These are phyloP conservation scores for Dioscorea cayenensis DNA, from an alignment of 116 monocot genomes.

Conservation along the genomic window DNA sequence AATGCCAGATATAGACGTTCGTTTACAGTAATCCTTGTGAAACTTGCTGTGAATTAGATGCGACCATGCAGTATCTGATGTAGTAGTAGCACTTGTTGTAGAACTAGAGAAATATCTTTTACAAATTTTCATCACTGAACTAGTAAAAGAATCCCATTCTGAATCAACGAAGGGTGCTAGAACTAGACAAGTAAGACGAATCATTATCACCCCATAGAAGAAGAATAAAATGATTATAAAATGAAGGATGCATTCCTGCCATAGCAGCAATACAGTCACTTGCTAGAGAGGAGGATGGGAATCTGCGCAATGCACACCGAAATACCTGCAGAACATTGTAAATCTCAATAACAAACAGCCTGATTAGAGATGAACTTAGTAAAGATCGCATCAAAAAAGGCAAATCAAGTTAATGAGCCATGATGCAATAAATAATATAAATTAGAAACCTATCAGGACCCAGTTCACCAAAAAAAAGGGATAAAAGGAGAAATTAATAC, in stretches of 20 bases:
- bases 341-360: background rate
- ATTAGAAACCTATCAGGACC: too few species aligned
- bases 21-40: slow-evolving; percentile 47
- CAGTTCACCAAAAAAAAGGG: too few species aligned
- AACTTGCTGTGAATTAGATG: slow-evolving; percentile 67
- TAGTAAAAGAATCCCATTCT: slow-evolving; percentile 75
- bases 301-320: slow-evolving; percentile 65
- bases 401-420: too few species aligned
- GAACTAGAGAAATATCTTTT: slow-evolving; percentile 21
- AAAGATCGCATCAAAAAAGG: too few species aligned
- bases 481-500: too few species aligned
- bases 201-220: slow-evolving; percentile 58
- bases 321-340: slow-evolving; percentile 48
- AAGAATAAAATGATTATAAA: slow-evolving; percentile 51
- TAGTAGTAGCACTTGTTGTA: slow-evolving; percentile 4
- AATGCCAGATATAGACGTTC: slow-evolving; percentile 18
- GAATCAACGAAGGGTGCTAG: slow-evolving; percentile 42
- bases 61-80: slow-evolving; percentile 52
- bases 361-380: background rate
- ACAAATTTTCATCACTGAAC: slow-evolving; percentile 44
- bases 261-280: slow-evolving; percentile 76
- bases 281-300: slow-evolving; percentile 60
- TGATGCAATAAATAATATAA: too few species aligned
- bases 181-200: slow-evolving; percentile 29
- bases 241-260: slow-evolving; percentile 64